phyloP scores from a whole-genome alignment of 345 rosid species.

The Populus euphratica region DNA sequence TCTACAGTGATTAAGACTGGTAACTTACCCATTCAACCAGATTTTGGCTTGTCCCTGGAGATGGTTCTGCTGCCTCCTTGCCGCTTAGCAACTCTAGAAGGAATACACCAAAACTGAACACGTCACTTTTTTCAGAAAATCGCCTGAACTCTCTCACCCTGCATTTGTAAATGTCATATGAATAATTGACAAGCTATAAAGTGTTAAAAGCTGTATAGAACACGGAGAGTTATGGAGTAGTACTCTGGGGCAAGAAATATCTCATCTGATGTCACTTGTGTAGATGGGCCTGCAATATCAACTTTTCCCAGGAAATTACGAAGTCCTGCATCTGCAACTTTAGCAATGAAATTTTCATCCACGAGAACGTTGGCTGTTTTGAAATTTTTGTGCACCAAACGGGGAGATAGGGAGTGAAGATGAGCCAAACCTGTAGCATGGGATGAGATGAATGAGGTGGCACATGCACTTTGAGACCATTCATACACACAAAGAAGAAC shows the following conservation, averaged over 20 bases:
- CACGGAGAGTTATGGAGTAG: constrained; percentile 1
- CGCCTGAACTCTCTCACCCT: constrained; percentile 83
- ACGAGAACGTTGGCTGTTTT: constrained; percentile 92
- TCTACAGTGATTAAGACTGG: neutral
- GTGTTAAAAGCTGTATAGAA: neutral
- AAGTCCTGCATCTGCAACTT: constrained; percentile 93
- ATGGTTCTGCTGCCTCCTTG: constrained; percentile 59
- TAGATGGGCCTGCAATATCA: constrained; percentile 72
- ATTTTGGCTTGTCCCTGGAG: constrained; percentile 53
- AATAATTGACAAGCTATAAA: constrained; percentile 8
- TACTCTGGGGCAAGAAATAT: constrained; percentile 91
- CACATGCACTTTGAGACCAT: constrained; percentile 22
- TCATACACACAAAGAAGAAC: constrained; percentile 4
- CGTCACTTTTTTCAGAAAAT: constrained; percentile 89
- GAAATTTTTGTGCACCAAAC: constrained; percentile 81
- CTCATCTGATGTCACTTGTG: constrained; percentile 66
- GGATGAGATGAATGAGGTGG: constrained; percentile 13
- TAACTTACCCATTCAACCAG: constrained; percentile 76
- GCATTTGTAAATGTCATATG: constrained; percentile 10
- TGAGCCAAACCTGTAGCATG: constrained; percentile 79
- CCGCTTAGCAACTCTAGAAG: constrained; percentile 82
- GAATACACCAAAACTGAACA: constrained; percentile 85
- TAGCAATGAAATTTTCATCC: constrained; percentile 77
- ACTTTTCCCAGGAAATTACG: constrained; percentile 70
- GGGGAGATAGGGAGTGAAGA: constrained; percentile 79